Conservation (phyloP, 441 rosid species). For the Pelargonium fulgidum region DNA sequence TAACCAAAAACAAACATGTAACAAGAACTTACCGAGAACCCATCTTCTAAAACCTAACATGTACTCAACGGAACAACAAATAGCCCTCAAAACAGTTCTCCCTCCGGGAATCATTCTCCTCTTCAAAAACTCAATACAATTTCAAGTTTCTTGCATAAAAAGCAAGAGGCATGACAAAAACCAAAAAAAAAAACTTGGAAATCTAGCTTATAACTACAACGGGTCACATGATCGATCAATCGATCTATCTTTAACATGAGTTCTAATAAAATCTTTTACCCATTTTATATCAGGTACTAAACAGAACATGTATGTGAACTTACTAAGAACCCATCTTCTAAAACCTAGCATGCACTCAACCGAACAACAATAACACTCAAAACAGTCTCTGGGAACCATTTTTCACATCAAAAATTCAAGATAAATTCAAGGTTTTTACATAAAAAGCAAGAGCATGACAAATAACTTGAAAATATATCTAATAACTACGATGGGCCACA, state of each 20-base stretch:
- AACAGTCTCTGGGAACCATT: not conserved
- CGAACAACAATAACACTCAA: not conserved
- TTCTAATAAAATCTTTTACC: not conserved
- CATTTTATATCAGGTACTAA: too few relatives aligned
- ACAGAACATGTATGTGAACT: not conserved
- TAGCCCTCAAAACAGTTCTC: not conserved
- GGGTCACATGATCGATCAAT: too few relatives aligned
- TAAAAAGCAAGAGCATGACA: not conserved
- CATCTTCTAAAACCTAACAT: not conserved
- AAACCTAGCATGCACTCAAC: not conserved
- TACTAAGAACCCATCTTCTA: not conserved
- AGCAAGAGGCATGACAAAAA: not conserved
- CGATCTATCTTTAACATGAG: not conserved
- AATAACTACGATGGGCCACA: not conserved
- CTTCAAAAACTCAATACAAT: not conserved
- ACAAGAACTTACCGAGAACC: not conserved
- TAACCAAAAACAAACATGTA: not conserved
- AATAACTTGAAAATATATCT: not conserved
- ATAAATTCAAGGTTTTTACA: not conserved
- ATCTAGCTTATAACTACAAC: too few relatives aligned
- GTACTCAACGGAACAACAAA: not conserved
- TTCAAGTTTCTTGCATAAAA: not conserved
- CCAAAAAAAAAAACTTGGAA: too few relatives aligned
- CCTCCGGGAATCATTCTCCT: not conserved
- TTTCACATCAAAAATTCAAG: not conserved